A percentile compares a stretch with the other conserved stretches of the same genome.
These are phyloP conservation scores for Ophiorrhiza pumila DNA, from an alignment of 257 asterid genomes.

Conservation along the genomic window DNA sequence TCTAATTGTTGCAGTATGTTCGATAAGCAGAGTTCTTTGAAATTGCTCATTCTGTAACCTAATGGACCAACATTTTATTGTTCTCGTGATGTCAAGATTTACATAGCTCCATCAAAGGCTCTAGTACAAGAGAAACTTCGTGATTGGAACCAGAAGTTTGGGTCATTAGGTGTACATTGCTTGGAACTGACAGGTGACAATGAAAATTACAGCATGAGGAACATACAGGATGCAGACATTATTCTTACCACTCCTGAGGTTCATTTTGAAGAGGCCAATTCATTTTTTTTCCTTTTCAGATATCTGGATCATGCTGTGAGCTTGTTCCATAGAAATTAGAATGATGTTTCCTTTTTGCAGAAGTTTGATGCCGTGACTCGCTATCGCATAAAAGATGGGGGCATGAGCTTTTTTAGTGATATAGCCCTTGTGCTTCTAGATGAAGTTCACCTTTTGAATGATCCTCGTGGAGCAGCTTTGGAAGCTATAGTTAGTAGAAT, in stretches of 20 bases:
- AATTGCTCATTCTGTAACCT: not conserved
- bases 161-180: conserved; percentile 73
- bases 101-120: conserved; percentile 97
- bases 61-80: not conserved
- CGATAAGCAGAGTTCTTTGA: not conserved
- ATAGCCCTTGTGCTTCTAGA: conserved; percentile 89
- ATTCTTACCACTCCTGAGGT: conserved; percentile 99
- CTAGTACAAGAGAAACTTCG: conserved; percentile 94
- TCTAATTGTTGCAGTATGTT: not conserved
- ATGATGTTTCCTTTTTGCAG: conserved; percentile 37
- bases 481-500: conserved; percentile 95
- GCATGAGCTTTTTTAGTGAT: conserved; percentile 91
- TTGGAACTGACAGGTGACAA: conserved; percentile 95
- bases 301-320: not conserved
- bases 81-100: conserved; percentile 49
- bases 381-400: conserved; percentile 82
- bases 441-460: conserved; percentile 97
- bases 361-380: conserved; percentile 96
- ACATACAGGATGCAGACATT: conserved; percentile 86
- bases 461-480: conserved; percentile 94
- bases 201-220: conserved; percentile 56
- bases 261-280: conserved; percentile 1
- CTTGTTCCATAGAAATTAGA: conserved; percentile 16
- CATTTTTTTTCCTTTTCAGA: not conserved
- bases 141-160: conserved; percentile 79